These are phyloP conservation scores for Lasiosphaeria miniovina DNA, from an alignment of 495 filamentous ascomycete species.

Conservation along the genomic window DNA sequence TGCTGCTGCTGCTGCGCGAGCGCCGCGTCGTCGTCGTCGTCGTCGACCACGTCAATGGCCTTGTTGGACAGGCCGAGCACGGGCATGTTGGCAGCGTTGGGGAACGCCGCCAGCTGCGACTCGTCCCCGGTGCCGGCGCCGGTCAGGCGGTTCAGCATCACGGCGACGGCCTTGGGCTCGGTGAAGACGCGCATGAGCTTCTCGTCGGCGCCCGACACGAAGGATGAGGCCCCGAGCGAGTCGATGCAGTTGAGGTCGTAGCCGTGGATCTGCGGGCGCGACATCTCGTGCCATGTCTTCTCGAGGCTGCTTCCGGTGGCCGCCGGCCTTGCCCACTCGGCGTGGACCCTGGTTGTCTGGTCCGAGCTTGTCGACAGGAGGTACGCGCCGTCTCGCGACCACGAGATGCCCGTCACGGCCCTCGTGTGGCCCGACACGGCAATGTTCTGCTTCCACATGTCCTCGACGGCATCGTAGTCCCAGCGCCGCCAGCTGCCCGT, in stretches of 20 bases:
- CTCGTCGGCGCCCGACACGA: slow-evolving; percentile 96
- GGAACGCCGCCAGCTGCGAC: slow-evolving; percentile 49
- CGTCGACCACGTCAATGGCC: slow-evolving; percentile 63
- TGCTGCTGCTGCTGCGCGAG: background rate
- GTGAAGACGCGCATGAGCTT: slow-evolving; percentile 95
- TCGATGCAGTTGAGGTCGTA: slow-evolving; percentile 97
- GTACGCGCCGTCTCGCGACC: slow-evolving; percentile 81
- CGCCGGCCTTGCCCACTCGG: slow-evolving; percentile 61
- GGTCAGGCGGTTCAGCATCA: slow-evolving; percentile 65
- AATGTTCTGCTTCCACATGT: slow-evolving; percentile 72
- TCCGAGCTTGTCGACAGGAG: slow-evolving; percentile 85
- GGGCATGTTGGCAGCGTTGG: slow-evolving; percentile 88
- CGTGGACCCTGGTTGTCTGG: slow-evolving; percentile 90
- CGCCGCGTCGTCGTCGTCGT: slow-evolving; percentile 38
- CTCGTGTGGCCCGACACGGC: slow-evolving; percentile 83
- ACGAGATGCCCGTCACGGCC: slow-evolving; percentile 73
- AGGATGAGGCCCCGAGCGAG: slow-evolving; percentile 63
- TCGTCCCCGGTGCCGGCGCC: slow-evolving; percentile 43
- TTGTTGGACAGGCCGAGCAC: slow-evolving; percentile 97
- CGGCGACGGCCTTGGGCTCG: slow-evolving; percentile 78
- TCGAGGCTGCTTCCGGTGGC: slow-evolving; percentile 23
- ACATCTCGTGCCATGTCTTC: slow-evolving; percentile 86
- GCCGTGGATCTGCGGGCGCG: slow-evolving; percentile 94
- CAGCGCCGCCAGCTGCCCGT: slow-evolving; percentile 93
- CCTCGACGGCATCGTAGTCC: slow-evolving; percentile 44